phyloP scores from a whole-genome alignment of 2,329 filamentous ascomycete genomes.

The Raffaelea deltoideospora region DNA sequence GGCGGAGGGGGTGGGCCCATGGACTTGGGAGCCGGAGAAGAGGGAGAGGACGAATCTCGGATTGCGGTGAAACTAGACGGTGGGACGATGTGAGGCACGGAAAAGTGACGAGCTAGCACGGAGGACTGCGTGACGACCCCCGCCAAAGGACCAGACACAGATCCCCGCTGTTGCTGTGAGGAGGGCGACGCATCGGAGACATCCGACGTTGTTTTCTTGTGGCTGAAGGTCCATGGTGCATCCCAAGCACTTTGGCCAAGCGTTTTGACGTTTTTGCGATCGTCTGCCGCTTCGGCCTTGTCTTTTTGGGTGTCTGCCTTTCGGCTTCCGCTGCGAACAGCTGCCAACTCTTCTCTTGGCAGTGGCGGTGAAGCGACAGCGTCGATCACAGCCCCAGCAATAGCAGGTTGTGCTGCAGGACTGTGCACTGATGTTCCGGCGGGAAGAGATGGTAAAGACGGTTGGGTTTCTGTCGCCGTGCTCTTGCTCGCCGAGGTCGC shows the following conservation, averaged over 20 bases:
- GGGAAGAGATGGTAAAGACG: too few species aligned
- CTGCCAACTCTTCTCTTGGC: too few species aligned
- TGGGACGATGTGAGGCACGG: conserved; percentile 37
- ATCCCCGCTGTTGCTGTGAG: conserved; percentile 21
- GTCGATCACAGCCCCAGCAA: not conserved
- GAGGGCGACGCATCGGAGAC: conserved; percentile 25
- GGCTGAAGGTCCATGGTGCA: conserved; percentile 15
- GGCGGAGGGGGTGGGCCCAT: too few species aligned
- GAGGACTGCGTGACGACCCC: conserved; percentile 46
- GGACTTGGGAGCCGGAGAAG: conserved; percentile 4
- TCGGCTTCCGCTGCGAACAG: too few species aligned
- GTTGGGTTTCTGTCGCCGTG: too few species aligned
- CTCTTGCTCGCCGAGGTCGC: too few species aligned
- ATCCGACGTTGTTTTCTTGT: conserved; percentile 30
- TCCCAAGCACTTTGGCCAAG: conserved; percentile 5
- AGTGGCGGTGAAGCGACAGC: not conserved
- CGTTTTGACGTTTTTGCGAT: conserved; percentile 2
- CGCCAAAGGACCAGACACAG: conserved; percentile 42
- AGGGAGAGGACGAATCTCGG: conserved; percentile 1
- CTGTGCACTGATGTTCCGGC: too few species aligned
- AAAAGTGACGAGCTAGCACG: conserved; percentile 54
- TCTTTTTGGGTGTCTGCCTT: not conserved
- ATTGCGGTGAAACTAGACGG: too few species aligned
- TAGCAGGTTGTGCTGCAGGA: too few species aligned
- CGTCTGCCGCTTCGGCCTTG: not conserved